phyloP scores from a whole-genome alignment of 2,329 filamentous ascomycete genomes.

The Emmonsiellopsis sp. region DNA sequence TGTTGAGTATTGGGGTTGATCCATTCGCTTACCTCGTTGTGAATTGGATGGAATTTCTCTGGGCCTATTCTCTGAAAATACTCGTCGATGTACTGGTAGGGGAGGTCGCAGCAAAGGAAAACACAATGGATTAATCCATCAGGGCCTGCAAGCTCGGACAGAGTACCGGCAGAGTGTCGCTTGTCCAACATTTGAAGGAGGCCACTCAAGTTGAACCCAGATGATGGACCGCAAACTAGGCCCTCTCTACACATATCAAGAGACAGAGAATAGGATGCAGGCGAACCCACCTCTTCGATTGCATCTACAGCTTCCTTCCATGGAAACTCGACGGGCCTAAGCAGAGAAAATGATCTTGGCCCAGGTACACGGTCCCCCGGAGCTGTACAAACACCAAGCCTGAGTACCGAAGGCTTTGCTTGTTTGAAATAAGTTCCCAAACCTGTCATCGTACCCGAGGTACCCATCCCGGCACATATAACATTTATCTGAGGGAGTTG shows the following conservation, averaged over 20 bases:
- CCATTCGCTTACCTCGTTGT: constrained; percentile 31
- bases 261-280: constrained; percentile 46
- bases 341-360: constrained; percentile 44
- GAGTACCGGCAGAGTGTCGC: constrained; percentile 36
- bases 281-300: constrained; percentile 49
- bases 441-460: constrained; percentile 41
- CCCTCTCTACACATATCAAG: constrained; percentile 49
- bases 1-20: background rate
- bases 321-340: constrained; percentile 47
- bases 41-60: constrained; percentile 42
- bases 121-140: constrained; percentile 45
- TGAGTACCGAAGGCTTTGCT: constrained; percentile 34
- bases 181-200: constrained; percentile 43
- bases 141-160: constrained; percentile 35
- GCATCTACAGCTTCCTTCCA: constrained; percentile 49
- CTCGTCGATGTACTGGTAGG: constrained; percentile 54
- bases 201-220: constrained; percentile 50
- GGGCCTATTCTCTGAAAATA: constrained; percentile 50
- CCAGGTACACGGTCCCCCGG: constrained; percentile 51
- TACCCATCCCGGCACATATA: constrained; percentile 51
- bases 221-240: constrained; percentile 52
- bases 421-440: constrained; percentile 43
- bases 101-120: constrained; percentile 55
- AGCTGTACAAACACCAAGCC: constrained; percentile 47
- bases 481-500: constrained; percentile 50